phyloP scores from a whole-genome alignment of 2,329 filamentous ascomycete genomes.

The Emericellopsis cladophorae region DNA sequence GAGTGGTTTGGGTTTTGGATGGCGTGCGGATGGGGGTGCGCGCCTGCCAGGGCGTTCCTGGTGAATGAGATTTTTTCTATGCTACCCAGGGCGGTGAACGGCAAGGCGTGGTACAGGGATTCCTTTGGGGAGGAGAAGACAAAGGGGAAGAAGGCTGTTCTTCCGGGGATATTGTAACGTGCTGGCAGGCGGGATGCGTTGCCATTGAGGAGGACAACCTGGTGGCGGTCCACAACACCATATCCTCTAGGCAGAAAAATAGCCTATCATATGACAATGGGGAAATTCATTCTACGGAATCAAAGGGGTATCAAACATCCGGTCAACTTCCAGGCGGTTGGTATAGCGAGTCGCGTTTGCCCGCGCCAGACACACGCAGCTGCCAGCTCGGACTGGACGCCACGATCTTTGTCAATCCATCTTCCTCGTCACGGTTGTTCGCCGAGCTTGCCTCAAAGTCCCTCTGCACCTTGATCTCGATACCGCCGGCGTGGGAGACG shows the following conservation, averaged over 20 bases:
- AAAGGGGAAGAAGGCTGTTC: constrained; percentile 58
- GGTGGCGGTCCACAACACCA: too few species aligned
- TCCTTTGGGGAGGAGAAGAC: constrained; percentile 81
- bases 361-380: too few species aligned
- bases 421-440: neutral
- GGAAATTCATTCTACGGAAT: too few species aligned
- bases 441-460: neutral
- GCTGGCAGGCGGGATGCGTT: too few species aligned
- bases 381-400: too few species aligned
- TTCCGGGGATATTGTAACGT: constrained; percentile 31
- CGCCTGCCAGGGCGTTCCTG: constrained; percentile 70
- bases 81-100: constrained; percentile 73
- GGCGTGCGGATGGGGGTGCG: constrained; percentile 51
- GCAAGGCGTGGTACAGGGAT: constrained; percentile 74
- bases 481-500: neutral
- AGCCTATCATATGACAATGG: too few species aligned
- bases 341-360: too few species aligned
- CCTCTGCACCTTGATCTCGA: neutral
- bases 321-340: too few species aligned
- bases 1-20: constrained; percentile 91
- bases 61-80: constrained; percentile 84
- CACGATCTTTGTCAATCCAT: neutral
- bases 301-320: neutral
- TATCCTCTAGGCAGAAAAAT: too few species aligned
- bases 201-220: too few species aligned